phyloP scores from a whole-genome alignment of 495 filamentous ascomycete species.

The Penicillium psychrofluorescens region DNA sequence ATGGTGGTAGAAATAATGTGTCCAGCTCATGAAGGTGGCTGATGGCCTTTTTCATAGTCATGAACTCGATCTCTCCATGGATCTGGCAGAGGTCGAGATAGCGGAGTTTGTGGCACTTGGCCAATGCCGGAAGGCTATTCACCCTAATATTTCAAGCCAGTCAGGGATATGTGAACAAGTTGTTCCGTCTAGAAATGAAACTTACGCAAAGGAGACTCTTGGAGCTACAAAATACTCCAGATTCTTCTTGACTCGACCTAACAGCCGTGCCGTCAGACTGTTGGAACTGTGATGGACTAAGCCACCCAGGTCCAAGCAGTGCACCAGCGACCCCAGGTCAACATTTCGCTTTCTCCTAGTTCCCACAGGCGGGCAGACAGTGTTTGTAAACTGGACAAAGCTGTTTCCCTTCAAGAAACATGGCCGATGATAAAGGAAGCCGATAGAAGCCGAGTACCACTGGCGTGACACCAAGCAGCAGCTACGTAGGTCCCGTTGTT shows the following conservation, averaged over 20 bases:
- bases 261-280: constrained; percentile 55
- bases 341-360: constrained; percentile 39
- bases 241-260: constrained; percentile 50
- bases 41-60: constrained; percentile 46
- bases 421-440: constrained; percentile 50
- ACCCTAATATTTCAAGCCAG: constrained; percentile 17
- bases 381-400: constrained; percentile 52
- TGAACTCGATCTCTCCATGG: constrained; percentile 43
- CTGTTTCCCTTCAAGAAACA: constrained; percentile 39
- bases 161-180: not conserved
- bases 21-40: constrained; percentile 39
- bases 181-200: not conserved
- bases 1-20: constrained; percentile 49
- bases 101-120: constrained; percentile 51
- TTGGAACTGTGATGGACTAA: constrained; percentile 61
- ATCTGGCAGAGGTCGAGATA: constrained; percentile 54
- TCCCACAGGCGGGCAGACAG: constrained; percentile 55
- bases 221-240: constrained; percentile 60
- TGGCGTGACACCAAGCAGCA: constrained; percentile 53
- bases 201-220: constrained; percentile 53
- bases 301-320: constrained; percentile 46
- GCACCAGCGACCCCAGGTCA: constrained; percentile 49
- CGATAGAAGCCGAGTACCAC: constrained; percentile 55
- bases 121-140: constrained; percentile 56
- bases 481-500: constrained; percentile 40